phyloP scores from a whole-genome alignment of 495 filamentous ascomycete species.

The Astrothelium macrocarpum region DNA sequence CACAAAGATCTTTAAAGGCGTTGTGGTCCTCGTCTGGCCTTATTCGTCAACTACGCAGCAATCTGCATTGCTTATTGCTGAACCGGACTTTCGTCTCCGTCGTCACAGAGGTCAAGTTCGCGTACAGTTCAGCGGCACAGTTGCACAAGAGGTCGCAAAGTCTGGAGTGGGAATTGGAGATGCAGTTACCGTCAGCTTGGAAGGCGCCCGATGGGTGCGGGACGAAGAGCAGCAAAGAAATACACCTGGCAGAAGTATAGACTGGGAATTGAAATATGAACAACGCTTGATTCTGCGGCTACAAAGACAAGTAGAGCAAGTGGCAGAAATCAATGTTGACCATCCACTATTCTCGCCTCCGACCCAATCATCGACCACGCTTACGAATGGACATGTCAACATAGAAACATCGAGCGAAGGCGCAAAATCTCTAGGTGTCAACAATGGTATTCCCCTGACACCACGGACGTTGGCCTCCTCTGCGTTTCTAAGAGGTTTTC shows the following conservation, averaged over 20 bases:
- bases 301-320: constrained; percentile 12
- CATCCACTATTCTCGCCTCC: constrained; percentile 3
- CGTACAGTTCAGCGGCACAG: constrained; percentile 60
- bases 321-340: constrained; percentile 14
- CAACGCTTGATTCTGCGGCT: constrained; percentile 54
- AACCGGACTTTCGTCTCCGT: constrained; percentile 80
- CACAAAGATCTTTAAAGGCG: constrained; percentile 33
- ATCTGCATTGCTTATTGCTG: constrained; percentile 68
- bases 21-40: constrained; percentile 84
- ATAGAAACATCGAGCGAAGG: background rate
- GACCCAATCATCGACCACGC: background rate
- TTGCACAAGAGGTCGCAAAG: constrained; percentile 59
- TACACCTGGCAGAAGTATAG: constrained; percentile 57
- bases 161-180: constrained; percentile 67
- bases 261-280: constrained; percentile 63
- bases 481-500: constrained; percentile 59
- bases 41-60: constrained; percentile 67
- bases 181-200: constrained; percentile 56
- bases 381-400: background rate
- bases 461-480: constrained; percentile 54
- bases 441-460: background rate
- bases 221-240: constrained; percentile 35
- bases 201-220: constrained; percentile 50
- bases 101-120: constrained; percentile 72
- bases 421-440: background rate